A percentile compares a stretch with the other conserved stretches of the same genome.
Evolutionary conservation across 495 filamentous ascomycete genomes (phyloP).

Genomic region (Podospora tetraspora): DNA sequence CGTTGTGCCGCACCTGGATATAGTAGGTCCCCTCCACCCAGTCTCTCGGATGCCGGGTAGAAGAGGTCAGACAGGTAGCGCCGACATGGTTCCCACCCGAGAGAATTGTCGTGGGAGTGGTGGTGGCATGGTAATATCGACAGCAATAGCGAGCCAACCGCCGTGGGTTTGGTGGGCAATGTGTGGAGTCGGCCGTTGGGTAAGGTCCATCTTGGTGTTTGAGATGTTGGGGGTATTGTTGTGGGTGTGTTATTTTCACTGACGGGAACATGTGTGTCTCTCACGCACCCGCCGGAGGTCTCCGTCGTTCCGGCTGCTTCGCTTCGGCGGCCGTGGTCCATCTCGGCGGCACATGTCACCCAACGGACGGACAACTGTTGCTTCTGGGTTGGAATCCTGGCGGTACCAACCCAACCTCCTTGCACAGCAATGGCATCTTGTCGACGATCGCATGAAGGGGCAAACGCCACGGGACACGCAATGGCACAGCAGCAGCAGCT

Average conservation of each 20-base stretch:
- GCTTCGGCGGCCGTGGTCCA: neutral
- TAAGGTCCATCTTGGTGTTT: neutral
- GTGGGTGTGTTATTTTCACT: neutral
- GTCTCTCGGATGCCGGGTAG: slow-evolving; percentile 5
- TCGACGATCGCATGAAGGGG: neutral
- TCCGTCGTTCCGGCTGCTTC: neutral
- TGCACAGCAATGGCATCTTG: neutral
- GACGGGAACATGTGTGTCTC: neutral
- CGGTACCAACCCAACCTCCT: neutral
- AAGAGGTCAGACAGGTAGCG: neutral
- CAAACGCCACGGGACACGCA: neutral
- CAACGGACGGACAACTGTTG: neutral
- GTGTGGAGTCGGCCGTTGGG: neutral
- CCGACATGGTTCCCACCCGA: neutral
- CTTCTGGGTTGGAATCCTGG: neutral
- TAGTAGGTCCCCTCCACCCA: neutral
- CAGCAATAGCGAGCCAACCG: neutral
- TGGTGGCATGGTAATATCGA: neutral
- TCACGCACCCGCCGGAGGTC: neutral
- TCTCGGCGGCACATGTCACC: neutral
- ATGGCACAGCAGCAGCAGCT: neutral
- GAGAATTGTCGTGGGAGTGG: neutral
- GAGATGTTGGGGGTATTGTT: neutral
- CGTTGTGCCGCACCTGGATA: neutral
- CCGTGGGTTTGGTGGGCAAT: neutral